Base-by-base conservation (phyloP, 805 yeast genomes). In the Kazachstania taianensis region DNA sequence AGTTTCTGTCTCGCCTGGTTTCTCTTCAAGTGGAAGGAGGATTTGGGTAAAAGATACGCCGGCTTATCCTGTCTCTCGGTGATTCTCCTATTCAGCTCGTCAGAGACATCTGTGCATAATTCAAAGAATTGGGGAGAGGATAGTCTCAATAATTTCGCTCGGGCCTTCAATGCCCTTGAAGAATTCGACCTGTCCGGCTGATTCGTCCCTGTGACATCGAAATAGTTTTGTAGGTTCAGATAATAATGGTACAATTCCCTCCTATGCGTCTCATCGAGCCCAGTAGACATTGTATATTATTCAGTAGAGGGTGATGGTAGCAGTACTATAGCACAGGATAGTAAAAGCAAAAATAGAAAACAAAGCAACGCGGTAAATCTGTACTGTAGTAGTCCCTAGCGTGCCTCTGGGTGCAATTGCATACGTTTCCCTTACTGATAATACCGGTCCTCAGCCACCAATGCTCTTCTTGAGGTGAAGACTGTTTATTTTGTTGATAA, bases 1-100 rank as follows among this genome's bases (percentile, higher is more conserved):
- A 92, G 69, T 61, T 87, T 89, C 57, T 83, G 83, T 49, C 99
- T 72, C 2, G 98, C 97, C 58, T 86, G 94, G 54, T 92, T 94
- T 52, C 99, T 73, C 54, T 86, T 87, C 29, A 94, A 87, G 58
- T 92, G 98, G 61, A 84, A 85, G 14, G 70, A 68, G 5, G 72
- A 66, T 48, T 75, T 73, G 5, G 94, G 87, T 27, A 76, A 66
- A 36, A 89, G 66, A 49, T 70, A 75, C 37, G 73, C 75, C 1
- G 81, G 77, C 44, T 72, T 73, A 20, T 70, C 66, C 35, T 71
- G 63, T 26, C 71, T 66, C 45, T 77, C 79, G 44, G 66, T 73
- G 28, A 72, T 70, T 43, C 99, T 70, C 52, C 99, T 73, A 49
- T 75, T 75, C 41, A 92, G 65, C 59, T 92, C 98, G 59, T 92